Base-by-base conservation (phyloP, 768 basidiomycete species). In the Tremella fuciformis region DNA sequence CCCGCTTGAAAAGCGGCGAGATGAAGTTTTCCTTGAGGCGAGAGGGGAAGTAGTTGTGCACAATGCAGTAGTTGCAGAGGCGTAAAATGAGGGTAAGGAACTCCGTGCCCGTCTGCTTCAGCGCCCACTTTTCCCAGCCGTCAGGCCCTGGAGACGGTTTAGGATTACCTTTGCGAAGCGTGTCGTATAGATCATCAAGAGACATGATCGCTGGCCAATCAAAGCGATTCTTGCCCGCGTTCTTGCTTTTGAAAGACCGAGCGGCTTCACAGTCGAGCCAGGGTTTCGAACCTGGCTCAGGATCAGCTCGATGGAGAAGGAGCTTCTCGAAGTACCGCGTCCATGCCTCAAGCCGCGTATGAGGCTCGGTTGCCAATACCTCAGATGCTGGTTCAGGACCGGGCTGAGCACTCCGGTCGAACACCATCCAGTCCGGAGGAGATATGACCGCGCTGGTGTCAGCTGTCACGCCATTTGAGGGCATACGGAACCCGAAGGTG, bases 141-240 rank as follows among this genome's bases (percentile, higher is more conserved):
- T 63, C 62, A 2, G 62, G 62, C 8, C 62, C 58, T 1, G 62
- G 58, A n/a, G 62, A 55, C 13, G 62, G 58, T 48, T 44, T 39
- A 8, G 24, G 25, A 21, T 59, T 59, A 24, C 62, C 62, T 55
- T 42, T 54, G 6, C 2, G 8, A 2, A 63, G 59, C 2, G 16
- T 42, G 8, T 11, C 8, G 3, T 19, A 13, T 16, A 62, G 39
- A 24, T 58, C 41, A 3, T 42, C 19, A 8, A 53, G 13, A 1
- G 50, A 48, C 8, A 62, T 62, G 25, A 19, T 24, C 39, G 15
- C 4, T 3, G 60, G 60, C 60, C 60, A 62, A 22, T 53, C 8
- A 15, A 62, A 38, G 3, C 25, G 21, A 6, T 41, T 40, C 18
- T 41, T 18, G 18, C 18, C 39, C 13, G 13, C 18, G 18, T 11